These are phyloP conservation scores for Butyriboletus loyo DNA, from an alignment of 768 basidiomycete species.

Conservation along the genomic window DNA sequence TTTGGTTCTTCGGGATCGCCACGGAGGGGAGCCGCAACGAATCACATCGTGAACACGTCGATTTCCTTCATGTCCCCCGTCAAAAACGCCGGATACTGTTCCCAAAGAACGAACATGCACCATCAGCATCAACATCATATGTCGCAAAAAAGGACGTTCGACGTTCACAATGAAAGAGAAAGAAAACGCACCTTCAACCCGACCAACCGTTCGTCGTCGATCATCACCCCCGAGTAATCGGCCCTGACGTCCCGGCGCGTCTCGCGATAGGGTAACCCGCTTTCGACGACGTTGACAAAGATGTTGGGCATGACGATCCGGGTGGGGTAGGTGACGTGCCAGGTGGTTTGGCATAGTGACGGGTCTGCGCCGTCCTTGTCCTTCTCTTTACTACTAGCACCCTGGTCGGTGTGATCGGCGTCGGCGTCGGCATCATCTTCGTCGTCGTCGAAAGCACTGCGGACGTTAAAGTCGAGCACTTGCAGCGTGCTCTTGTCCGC, in stretches of 20 bases:
- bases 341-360: background rate
- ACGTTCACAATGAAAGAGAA: too few species aligned
- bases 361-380: background rate
- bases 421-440: background rate
- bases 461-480: slow-evolving; percentile 34
- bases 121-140: background rate
- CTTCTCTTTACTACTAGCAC: background rate
- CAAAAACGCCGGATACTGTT: slow-evolving; percentile 26
- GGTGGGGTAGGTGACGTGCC: slow-evolving; percentile 11
- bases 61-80: slow-evolving; percentile 33
- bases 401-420: background rate
- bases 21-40: too few species aligned
- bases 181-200: slow-evolving; percentile 37
- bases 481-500: slow-evolving; percentile 11
- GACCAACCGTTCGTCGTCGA: slow-evolving; percentile 41
- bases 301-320: slow-evolving; percentile 12
- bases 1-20: background rate
- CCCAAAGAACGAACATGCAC: background rate
- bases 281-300: slow-evolving; percentile 28
- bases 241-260: slow-evolving; percentile 19
- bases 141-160: background rate
- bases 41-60: slow-evolving; percentile 34
- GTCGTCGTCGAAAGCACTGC: background rate
- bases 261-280: slow-evolving; percentile 32
- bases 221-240: slow-evolving; percentile 40